phyloP scores from a whole-genome alignment of 805 yeast species.

The Dipodascus geniculatus region DNA sequence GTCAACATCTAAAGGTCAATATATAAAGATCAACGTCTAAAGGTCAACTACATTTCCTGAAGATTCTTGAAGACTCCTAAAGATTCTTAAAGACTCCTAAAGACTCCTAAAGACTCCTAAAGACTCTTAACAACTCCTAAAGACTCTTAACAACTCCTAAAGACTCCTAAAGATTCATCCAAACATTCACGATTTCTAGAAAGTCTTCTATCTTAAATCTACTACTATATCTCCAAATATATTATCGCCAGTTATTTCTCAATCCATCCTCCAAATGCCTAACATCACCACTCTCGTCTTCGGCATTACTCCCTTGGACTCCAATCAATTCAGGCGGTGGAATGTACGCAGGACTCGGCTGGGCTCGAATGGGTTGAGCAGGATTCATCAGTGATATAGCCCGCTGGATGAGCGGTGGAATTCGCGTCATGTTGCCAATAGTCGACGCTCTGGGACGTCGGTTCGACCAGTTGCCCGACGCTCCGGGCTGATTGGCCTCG shows the following conservation, averaged over 20 bases:
- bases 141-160: too few species aligned
- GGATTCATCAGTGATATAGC: constrained; percentile 31
- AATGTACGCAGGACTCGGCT: constrained; percentile 30
- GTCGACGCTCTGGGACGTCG: constrained; percentile 29
- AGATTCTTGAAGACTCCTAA: too few species aligned
- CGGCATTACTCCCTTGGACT: constrained; percentile 3
- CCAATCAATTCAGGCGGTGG: constrained; percentile 27
- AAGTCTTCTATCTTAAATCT: too few species aligned
- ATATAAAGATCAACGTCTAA: too few species aligned
- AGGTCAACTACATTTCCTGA: too few species aligned
- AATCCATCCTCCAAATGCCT: constrained; percentile 23
- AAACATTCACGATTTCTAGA: too few species aligned
- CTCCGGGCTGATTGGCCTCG: background rate
- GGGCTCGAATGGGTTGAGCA: constrained; percentile 26
- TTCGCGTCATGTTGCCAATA: constrained; percentile 27
- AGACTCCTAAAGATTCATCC: too few species aligned
- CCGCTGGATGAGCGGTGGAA: constrained; percentile 30
- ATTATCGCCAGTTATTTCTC: constrained; percentile 9
- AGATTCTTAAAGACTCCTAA: too few species aligned
- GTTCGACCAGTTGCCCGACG: background rate
- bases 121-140: too few species aligned
- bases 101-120: too few species aligned
- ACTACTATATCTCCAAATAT: too few species aligned
- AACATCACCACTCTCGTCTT: constrained; percentile 18
- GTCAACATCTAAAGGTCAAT: too few species aligned